Evolutionary conservation across 352 stramenopile species (phyloP).

Genomic region (Phytophthora pisi): DNA sequence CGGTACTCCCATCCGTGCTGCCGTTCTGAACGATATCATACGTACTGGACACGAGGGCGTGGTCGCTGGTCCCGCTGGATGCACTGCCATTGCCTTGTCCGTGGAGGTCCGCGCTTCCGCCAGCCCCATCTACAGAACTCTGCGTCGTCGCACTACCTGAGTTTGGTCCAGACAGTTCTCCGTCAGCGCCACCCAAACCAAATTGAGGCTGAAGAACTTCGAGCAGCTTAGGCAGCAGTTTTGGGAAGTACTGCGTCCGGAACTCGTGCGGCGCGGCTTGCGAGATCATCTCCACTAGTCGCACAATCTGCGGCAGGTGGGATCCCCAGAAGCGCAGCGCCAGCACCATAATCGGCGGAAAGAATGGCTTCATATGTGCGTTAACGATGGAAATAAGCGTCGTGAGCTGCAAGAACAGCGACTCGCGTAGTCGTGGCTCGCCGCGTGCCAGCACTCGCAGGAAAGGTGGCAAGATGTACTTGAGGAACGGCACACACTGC

Average conservation of each 20-base stretch:
- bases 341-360: conserved; percentile 96
- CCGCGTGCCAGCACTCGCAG: conserved; percentile 92
- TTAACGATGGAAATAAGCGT: conserved; percentile 96
- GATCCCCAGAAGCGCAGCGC: conserved; percentile 96
- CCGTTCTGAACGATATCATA: conserved; percentile 43
- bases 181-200: conserved; percentile 64
- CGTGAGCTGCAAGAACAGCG: conserved; percentile 96
- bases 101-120: conserved; percentile 24
- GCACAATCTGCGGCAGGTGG: conserved; percentile 96
- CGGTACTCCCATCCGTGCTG: conserved; percentile 19
- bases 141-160: conserved; percentile 24
- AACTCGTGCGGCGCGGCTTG: conserved; percentile 82
- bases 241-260: conserved; percentile 83
- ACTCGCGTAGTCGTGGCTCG: conserved; percentile 93
- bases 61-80: conserved; percentile 25
- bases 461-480: conserved; percentile 97
- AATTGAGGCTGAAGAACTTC: conserved; percentile 84
- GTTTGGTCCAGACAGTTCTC: conserved; percentile 28
- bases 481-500: conserved; percentile 96
- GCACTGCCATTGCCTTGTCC: conserved; percentile 8
- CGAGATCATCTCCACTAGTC: conserved; percentile 93
- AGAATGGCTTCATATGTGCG: conserved; percentile 96
- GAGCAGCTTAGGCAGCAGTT: conserved; percentile 89
- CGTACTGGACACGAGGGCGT: conserved; percentile 17
- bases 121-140: conserved; percentile 19